These are phyloP conservation scores for Pelagophyceae sp. DNA, from an alignment of 352 stramenopile species.

Conservation along the genomic window DNA sequence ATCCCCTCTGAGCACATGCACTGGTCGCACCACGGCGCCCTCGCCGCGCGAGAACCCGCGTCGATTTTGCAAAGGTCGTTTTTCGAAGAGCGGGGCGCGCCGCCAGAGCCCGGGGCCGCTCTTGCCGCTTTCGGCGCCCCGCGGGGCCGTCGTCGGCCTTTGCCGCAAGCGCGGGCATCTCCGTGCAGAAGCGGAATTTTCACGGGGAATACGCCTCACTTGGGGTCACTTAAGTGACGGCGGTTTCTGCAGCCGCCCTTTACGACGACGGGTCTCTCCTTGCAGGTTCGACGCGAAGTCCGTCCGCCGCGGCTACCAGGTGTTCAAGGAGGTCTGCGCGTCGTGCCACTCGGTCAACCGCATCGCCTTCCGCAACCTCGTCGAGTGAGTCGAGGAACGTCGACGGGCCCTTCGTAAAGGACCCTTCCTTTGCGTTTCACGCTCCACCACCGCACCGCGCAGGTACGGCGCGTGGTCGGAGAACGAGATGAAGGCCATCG, in stretches of 20 bases:
- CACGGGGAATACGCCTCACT: too few relatives aligned
- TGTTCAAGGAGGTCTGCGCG: slow-evolving; percentile 96
- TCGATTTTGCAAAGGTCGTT: too few relatives aligned
- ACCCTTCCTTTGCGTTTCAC: not conserved
- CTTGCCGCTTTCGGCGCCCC: too few relatives aligned
- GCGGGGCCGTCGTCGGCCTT: too few relatives aligned
- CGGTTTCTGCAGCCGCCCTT: too few relatives aligned
- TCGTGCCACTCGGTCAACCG: slow-evolving; percentile 92
- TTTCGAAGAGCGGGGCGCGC: too few relatives aligned
- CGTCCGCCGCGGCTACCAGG: slow-evolving; percentile 93
- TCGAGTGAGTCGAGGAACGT: slow-evolving; percentile 92
- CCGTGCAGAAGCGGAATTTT: too few relatives aligned
- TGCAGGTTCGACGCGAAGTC: slow-evolving; percentile 44
- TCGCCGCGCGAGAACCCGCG: not conserved
- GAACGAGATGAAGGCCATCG: slow-evolving; percentile 73
- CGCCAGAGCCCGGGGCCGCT: too few relatives aligned
- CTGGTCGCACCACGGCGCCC: slow-evolving; percentile 5
- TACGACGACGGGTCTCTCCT: too few relatives aligned
- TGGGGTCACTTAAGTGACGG: too few relatives aligned
- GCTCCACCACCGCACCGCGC: not conserved
- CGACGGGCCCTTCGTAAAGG: slow-evolving; percentile 38
- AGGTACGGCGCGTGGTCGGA: slow-evolving; percentile 5
- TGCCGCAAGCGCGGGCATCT: too few relatives aligned
- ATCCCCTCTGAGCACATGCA: not conserved
- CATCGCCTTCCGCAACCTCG: slow-evolving; percentile 94